Base-by-base conservation (phyloP, 495 filamentous ascomycete species). In the Hyphodiscus hymeniophilus region DNA sequence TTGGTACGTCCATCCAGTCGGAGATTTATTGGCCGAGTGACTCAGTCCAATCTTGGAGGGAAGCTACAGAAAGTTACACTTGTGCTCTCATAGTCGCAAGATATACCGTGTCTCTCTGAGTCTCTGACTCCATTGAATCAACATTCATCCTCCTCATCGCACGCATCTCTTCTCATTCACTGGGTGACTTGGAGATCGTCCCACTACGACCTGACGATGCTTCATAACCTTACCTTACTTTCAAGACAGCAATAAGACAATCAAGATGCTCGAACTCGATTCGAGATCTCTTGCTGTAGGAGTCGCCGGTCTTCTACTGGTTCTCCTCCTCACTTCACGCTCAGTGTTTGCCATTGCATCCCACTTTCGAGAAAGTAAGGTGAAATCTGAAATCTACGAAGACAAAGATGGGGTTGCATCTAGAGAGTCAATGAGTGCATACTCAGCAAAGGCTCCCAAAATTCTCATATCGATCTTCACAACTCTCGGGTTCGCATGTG, bases 361-460 rank as follows among this genome's bases (percentile, higher is more conserved):
- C 35, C 40, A 57, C 50, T 42, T 58, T 46, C 50, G 54, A 20
- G 38, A 35, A 0, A 17, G 44, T 5, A 57, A 54, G 21, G 13
- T 31, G n/a, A 50, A 51, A 52, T 34, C 47, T 21, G 16, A 22
- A n/a, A 12, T 47, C n/a, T 85, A 84, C 50, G 67, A 79, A 58
- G 81, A 85, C 60, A 65, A 70, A 52, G 81, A 85, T 61, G 81
- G 81, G 45, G 62, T 65, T 51, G 77, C 80, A 24, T 80, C 74
- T 0, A 64, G 69, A 36, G 72, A 80, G 51, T 73, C 77, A 4
- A 52, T 75, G 51, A 68, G 69, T 22, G 63, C 61, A 31, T 83
- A 72, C 56, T 77, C 75, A 20, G 63, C 67, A 26, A 72, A 63
- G 45, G 31, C 67, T 5, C 70, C 74, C 26, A 82, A 73, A 49